Base-by-base conservation (phyloP, 352 stramenopile species). In the Globisporangium carolinianum region DNA sequence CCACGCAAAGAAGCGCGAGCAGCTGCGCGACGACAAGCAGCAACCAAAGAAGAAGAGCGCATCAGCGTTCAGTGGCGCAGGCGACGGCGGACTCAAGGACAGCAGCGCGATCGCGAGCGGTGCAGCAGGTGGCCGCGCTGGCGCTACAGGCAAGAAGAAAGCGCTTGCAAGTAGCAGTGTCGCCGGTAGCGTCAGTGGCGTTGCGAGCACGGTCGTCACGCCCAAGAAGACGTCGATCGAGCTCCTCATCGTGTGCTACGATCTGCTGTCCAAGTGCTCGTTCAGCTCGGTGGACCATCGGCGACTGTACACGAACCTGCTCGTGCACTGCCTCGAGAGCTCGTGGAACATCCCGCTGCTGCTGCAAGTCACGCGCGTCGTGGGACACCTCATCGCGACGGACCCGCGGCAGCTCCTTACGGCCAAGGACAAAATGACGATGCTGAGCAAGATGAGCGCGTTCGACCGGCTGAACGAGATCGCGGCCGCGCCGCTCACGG, bases 391-490 rank as follows among this genome's bases (percentile, higher is more conserved):
- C 60, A 70, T 93, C 53, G 85, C 71, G 12, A 69, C 75, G 5
- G 60, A 76, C 15, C 62, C 69, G 17, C 68, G 79, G 15, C 79
- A 91, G 56, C 54, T 93, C n/a, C 71, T 96, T 50, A 82, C 81
- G 5, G 73, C 83, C 38, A 96, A 96, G 63, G 86, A 96, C 66
- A 94, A 94, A 50, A 89, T 93, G 78, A 83, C 80, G 36, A 61
- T 96, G 57, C 66, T 96, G 4, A 84, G 67, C 39, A 96, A 96
- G 67, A 94, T 96, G 84, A 67, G 76, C 8, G 83, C 74, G 11
- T 94, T 96, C 55, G 84, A 96, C 46, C 78, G 86, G 8, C 55
- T 96, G 6, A 90, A 91, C 50, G 86, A 96, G 53, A 91, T 94
- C 38, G 84, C 86, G 12, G 80, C 86, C 36, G 65, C 93, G 47